phyloP scores from a whole-genome alignment of 2,329 filamentous ascomycete genomes.

The Hypocreales sp. region DNA sequence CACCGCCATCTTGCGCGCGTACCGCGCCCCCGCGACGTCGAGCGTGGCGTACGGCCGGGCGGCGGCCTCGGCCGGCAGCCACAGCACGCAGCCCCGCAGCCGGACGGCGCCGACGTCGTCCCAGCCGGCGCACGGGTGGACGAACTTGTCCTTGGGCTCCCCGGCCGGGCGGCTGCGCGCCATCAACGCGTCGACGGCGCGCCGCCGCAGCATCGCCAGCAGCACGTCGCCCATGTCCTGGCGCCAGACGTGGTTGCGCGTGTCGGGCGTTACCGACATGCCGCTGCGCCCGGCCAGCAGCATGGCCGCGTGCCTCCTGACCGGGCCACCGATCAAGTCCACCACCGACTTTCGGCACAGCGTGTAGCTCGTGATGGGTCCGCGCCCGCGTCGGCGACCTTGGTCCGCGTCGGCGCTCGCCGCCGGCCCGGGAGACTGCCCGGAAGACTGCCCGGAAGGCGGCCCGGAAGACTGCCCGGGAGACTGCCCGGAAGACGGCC shows the following conservation, averaged over 20 bases:
- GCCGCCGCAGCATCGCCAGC: conserved; percentile 31
- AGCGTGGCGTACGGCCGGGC: conserved; percentile 27
- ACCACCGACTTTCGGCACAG: conserved; percentile 14
- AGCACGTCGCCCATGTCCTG: conserved; percentile 40
- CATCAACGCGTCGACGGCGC: conserved; percentile 29
- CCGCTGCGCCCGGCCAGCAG: conserved; percentile 11
- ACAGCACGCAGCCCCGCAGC: conserved; percentile 30
- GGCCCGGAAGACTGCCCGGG: too few relatives aligned
- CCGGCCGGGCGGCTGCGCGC: conserved; percentile 5
- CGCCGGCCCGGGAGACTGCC: too few relatives aligned
- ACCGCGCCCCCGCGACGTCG: conserved; percentile 18
- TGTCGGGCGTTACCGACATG: conserved; percentile 8
- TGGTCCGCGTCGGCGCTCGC: not conserved
- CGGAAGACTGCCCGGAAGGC: too few relatives aligned
- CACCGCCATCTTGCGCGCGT: conserved; percentile 26
- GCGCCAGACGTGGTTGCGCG: conserved; percentile 16
- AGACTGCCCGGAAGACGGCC: too few relatives aligned
- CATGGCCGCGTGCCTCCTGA: conserved; percentile 5
- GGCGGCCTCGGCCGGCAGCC: conserved; percentile 13
- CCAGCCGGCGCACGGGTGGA: conserved; percentile 25
- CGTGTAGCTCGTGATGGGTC: conserved; percentile 11
- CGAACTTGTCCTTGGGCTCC: conserved; percentile 20
- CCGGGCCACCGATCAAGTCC: conserved; percentile 9
- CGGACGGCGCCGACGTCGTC: conserved; percentile 22
- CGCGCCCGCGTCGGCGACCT: conserved; percentile 1